A percentile compares a stretch with the other conserved stretches of the same genome.
Conservation (phyloP, 208 protist genomes). For the Trypanosoma scelopori region DNA sequence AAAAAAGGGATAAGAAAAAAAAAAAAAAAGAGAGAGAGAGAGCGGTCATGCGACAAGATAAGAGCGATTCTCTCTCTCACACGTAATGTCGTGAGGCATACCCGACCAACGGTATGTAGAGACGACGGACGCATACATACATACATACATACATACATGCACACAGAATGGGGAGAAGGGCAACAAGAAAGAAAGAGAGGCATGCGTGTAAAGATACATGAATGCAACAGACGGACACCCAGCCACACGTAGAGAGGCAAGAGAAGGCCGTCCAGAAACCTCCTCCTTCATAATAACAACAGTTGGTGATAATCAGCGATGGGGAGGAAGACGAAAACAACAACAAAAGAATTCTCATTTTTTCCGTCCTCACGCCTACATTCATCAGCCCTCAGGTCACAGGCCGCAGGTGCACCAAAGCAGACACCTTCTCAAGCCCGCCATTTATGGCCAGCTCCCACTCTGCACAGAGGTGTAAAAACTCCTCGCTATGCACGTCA, state of each 20-base stretch:
- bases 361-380: not conserved
- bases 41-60: no score
- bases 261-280: no score
- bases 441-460: constrained; percentile 30
- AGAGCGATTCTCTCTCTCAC: not conserved
- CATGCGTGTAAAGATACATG: constrained; percentile 15
- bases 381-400: constrained; percentile 1
- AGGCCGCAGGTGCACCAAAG: constrained; percentile 14
- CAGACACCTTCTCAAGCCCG: not conserved
- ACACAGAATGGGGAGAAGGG: not conserved
- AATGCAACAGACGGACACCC: no score
- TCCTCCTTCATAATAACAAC: no score
- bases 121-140: no score
- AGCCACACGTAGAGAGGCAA: no score
- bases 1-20: constrained; percentile 7
- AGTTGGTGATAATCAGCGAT: no score
- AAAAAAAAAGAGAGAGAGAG: no score
- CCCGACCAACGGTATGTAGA: no score
- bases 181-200: constrained; percentile 2
- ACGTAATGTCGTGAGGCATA: no score
- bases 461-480: constrained; percentile 40
- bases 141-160: no score
- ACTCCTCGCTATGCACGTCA: constrained; percentile 10
- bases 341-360: not conserved
- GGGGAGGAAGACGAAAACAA: constrained; percentile 9